Percentiles rank a stretch among this genome's conserved stretches.
phyloP scores from a whole-genome alignment of 225 moss, liverwort and hornwort genomes.

The Climacium dendroides region DNA sequence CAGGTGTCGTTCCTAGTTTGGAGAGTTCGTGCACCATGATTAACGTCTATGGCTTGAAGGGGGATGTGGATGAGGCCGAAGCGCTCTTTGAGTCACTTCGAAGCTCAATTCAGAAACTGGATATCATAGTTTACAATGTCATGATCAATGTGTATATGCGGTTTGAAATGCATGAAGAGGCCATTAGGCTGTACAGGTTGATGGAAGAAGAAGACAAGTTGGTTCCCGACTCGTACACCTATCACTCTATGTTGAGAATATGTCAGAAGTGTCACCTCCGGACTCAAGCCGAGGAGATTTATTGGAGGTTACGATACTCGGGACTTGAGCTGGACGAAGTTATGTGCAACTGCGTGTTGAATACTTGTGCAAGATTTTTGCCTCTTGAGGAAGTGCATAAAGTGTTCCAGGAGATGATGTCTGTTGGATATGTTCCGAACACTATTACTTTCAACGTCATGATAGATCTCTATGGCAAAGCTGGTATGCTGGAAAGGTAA shows the following conservation, averaged over 20 bases:
- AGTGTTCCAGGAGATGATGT: constrained; percentile 76
- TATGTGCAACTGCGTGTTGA: constrained; percentile 80
- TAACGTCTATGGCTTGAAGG: constrained; percentile 61
- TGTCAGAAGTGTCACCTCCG: constrained; percentile 63
- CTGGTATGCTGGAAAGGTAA: constrained; percentile 70
- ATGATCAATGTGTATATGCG: constrained; percentile 87
- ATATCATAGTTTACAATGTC: constrained; percentile 72
- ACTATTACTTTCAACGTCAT: constrained; percentile 80
- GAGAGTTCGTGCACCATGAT: constrained; percentile 88
- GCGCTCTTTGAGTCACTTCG: constrained; percentile 47
- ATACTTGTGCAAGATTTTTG: constrained; percentile 79
- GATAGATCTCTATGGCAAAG: constrained; percentile 91
- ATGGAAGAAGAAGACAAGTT: constrained; percentile 48
- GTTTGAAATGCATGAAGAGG: constrained; percentile 57
- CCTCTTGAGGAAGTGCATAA: constrained; percentile 75
- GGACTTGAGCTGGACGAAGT: constrained; percentile 76
- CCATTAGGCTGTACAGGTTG: constrained; percentile 37
- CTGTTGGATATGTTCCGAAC: constrained; percentile 53
- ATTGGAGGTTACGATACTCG: constrained; percentile 57
- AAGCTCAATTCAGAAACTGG: constrained; percentile 34
- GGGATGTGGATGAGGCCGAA: constrained; percentile 64
- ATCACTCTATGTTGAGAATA: constrained; percentile 70
- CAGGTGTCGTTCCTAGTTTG: constrained; percentile 63
- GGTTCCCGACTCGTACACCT: constrained; percentile 71
- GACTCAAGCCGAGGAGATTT: constrained; percentile 60